Percentiles rank a stretch among this genome's conserved stretches.
phyloP scores from a whole-genome alignment of 2,329 filamentous ascomycete species.

The Macrophomina pseudophaseolina region DNA sequence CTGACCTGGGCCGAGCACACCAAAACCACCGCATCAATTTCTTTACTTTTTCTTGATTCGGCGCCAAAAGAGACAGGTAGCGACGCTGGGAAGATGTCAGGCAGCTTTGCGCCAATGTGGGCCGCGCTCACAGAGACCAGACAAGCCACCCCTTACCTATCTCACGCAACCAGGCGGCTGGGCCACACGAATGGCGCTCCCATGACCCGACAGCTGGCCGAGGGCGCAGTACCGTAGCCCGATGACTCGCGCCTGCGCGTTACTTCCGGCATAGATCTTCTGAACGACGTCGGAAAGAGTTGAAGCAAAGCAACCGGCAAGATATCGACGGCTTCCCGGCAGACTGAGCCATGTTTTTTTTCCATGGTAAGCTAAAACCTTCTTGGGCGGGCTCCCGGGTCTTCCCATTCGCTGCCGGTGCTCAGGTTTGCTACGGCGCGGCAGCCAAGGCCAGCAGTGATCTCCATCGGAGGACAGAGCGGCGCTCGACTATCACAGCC shows the following conservation, averaged over 20 bases:
- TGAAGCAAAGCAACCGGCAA: constrained; percentile 37
- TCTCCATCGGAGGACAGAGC: neutral
- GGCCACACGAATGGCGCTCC: neutral
- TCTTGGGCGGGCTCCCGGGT: neutral
- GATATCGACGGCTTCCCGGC: constrained; percentile 42
- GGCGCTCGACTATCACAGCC: neutral
- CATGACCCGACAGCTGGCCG: neutral
- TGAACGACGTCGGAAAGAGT: constrained; percentile 46
- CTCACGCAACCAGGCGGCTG: neutral
- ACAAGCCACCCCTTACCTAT: neutral
- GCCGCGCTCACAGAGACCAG: neutral
- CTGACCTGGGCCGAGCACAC: neutral
- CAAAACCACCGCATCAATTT: neutral
- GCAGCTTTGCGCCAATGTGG: neutral
- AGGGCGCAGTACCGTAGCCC: constrained; percentile 40
- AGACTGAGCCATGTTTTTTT: constrained; percentile 52
- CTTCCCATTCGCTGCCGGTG: constrained; percentile 9
- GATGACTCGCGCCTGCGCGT: constrained; percentile 47
- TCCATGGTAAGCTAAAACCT: constrained; percentile 29
- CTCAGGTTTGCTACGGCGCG: neutral
- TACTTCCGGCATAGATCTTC: constrained; percentile 50
- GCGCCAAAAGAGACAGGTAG: neutral
- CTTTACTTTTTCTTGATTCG: neutral
- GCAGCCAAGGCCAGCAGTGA: neutral
- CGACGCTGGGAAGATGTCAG: neutral